Evolutionary conservation across 2,329 filamentous ascomycete species (phyloP).

Genomic region (Nothopassalora personata): DNA sequence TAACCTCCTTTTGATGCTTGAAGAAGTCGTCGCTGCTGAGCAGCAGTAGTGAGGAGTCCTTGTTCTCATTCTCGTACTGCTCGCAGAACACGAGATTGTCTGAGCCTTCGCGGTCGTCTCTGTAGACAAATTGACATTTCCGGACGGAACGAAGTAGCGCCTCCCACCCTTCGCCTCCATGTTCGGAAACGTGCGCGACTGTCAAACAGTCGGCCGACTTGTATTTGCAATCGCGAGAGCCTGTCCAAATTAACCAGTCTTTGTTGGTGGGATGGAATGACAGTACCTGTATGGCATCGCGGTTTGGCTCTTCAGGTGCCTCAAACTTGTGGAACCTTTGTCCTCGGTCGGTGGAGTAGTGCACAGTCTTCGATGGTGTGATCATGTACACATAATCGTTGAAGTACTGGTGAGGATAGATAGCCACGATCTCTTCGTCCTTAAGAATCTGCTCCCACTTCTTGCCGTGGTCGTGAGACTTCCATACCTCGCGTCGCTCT

Average conservation of each 20-base stretch:
- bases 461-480: constrained; percentile 84
- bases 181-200: constrained; percentile 69
- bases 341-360: constrained; percentile 78
- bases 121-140: constrained; percentile 82
- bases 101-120: constrained; percentile 52
- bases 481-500: constrained; percentile 57
- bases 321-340: constrained; percentile 68
- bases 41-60: constrained; percentile 56
- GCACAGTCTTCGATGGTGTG: constrained; percentile 61
- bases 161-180: constrained; percentile 73
- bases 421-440: constrained; percentile 61
- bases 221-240: constrained; percentile 60
- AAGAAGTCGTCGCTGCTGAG: constrained; percentile 78
- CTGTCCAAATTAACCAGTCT: constrained; percentile 91
- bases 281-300: constrained; percentile 50
- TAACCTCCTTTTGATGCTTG: constrained; percentile 56
- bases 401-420: constrained; percentile 74
- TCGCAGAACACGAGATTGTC: constrained; percentile 61
- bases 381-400: constrained; percentile 85
- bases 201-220: constrained; percentile 58
- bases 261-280: constrained; percentile 79
- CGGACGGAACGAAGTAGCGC: constrained; percentile 67
- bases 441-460: constrained; percentile 62
- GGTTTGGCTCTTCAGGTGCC: constrained; percentile 58
- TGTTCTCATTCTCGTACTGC: constrained; percentile 52